These are phyloP conservation scores for Neurospora pannonica DNA, from an alignment of 495 filamentous ascomycete species.

Conservation along the genomic window DNA sequence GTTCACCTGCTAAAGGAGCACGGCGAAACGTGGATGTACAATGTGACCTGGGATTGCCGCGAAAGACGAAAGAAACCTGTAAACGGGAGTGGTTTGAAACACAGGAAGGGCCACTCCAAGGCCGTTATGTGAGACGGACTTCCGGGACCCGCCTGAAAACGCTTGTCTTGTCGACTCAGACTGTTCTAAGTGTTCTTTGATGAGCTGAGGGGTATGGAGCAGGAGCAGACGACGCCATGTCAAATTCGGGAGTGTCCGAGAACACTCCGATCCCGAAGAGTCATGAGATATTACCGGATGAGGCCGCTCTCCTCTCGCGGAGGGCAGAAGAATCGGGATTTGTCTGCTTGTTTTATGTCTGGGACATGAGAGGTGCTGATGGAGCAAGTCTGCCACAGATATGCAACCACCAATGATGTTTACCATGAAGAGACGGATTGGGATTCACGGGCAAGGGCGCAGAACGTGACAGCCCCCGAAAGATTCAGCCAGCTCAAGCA, in stretches of 20 bases:
- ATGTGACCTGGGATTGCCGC: neutral
- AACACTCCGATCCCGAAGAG: no score
- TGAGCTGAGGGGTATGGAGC: neutral
- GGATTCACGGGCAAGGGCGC: neutral
- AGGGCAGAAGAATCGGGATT: neutral
- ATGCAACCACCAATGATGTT: no score
- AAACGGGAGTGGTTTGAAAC: neutral
- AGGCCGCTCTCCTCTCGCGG: neutral
- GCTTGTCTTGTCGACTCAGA: neutral
- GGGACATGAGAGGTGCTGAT: neutral
- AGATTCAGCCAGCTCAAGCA: no score
- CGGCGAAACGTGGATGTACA: no score
- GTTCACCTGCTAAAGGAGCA: no score
- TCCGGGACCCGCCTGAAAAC: neutral
- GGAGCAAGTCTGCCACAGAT: neutral
- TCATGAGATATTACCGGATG: no score
- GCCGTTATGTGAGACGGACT: neutral
- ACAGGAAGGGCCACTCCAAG: neutral
- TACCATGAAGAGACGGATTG: no score
- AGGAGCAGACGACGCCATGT: neutral
- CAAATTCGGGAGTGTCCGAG: neutral
- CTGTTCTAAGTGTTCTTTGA: neutral
- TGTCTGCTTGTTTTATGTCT: neutral
- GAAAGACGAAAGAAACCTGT: no score
- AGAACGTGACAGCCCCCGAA: no score